Evolutionary conservation across 1,284 basidiomycete species (phyloP).

Genomic region (Boletus smithii): DNA sequence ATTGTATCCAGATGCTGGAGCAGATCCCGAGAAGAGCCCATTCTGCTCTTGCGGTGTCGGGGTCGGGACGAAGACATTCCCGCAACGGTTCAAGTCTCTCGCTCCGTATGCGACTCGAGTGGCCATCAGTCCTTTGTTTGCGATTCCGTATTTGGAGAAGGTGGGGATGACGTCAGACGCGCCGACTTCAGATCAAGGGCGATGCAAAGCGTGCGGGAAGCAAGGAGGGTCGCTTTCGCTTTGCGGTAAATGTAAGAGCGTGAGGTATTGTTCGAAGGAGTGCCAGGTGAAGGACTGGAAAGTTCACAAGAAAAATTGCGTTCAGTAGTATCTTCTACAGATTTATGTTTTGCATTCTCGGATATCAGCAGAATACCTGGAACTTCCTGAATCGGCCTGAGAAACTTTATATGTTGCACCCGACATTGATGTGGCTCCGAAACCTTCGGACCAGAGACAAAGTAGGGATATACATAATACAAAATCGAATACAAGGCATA

Average conservation of each 20-base stretch:
- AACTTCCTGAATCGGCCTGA: too few species aligned
- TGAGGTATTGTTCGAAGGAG: conserved; percentile 40
- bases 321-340: conserved; percentile 3
- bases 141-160: conserved; percentile 43
- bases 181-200: not conserved
- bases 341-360: not conserved
- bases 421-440: too few species aligned
- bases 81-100: conserved; percentile 24
- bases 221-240: conserved; percentile 20
- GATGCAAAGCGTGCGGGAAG: conserved; percentile 32
- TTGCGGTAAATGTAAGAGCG: conserved; percentile 39
- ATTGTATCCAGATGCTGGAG: conserved; percentile 23
- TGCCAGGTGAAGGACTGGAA: conserved; percentile 50
- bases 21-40: conserved; percentile 32
- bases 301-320: conserved; percentile 35
- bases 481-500: too few species aligned
- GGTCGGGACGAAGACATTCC: conserved; percentile 34
- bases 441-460: too few species aligned
- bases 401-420: too few species aligned
- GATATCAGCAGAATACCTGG: too few species aligned
- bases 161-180: conserved; percentile 18
- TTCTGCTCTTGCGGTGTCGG: conserved; percentile 52
- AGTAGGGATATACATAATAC: too few species aligned
- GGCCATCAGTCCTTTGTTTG: conserved; percentile 48
- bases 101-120: conserved; percentile 43